phyloP scores from a whole-genome alignment of 768 basidiomycete genomes.

The Psilocybe subaeruginosa region DNA sequence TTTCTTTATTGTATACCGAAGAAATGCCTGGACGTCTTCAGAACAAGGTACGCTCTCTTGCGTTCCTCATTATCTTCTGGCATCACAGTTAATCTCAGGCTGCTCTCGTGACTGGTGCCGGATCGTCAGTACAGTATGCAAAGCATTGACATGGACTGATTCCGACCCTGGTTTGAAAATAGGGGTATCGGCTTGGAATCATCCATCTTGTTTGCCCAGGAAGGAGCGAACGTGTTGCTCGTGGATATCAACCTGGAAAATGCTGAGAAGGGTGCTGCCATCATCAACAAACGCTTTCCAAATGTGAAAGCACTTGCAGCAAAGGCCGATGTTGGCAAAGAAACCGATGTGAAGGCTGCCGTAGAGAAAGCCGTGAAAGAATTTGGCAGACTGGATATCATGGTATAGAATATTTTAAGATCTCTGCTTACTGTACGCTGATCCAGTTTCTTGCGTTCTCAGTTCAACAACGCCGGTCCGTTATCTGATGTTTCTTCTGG shows the following conservation, averaged over 20 bases:
- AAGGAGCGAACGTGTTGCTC: slow-evolving; percentile 90
- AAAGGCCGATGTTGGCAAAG: slow-evolving; percentile 89
- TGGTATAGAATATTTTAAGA: slow-evolving; percentile 55
- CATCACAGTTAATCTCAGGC: slow-evolving; percentile 41
- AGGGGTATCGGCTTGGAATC: slow-evolving; percentile 98
- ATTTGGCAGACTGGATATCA: slow-evolving; percentile 94
- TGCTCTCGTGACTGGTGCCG: slow-evolving; percentile 87
- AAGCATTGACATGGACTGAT: slow-evolving; percentile 19
- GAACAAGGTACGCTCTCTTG: slow-evolving; percentile 50
- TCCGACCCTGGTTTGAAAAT: slow-evolving; percentile 15
- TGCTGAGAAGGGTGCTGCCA: slow-evolving; percentile 65
- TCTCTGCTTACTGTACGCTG: not conserved
- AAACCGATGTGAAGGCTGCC: slow-evolving; percentile 80
- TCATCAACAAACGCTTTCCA: slow-evolving; percentile 69
- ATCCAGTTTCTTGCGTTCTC: not conserved
- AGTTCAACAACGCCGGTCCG: slow-evolving; percentile 94
- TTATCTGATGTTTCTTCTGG: not conserved
- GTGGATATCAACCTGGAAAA: slow-evolving; percentile 85
- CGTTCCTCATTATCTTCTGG: slow-evolving; percentile 6
- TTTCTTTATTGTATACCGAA: slow-evolving; percentile 1
- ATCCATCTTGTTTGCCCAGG: slow-evolving; percentile 91
- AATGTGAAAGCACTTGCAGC: slow-evolving; percentile 69
- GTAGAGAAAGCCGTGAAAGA: slow-evolving; percentile 80
- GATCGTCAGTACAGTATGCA: slow-evolving; percentile 61
- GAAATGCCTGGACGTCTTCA: slow-evolving; percentile 70